Evolutionary conservation across 1,139 yeast genomes (phyloP).

Genomic region (Kluyveromyces sp.): DNA sequence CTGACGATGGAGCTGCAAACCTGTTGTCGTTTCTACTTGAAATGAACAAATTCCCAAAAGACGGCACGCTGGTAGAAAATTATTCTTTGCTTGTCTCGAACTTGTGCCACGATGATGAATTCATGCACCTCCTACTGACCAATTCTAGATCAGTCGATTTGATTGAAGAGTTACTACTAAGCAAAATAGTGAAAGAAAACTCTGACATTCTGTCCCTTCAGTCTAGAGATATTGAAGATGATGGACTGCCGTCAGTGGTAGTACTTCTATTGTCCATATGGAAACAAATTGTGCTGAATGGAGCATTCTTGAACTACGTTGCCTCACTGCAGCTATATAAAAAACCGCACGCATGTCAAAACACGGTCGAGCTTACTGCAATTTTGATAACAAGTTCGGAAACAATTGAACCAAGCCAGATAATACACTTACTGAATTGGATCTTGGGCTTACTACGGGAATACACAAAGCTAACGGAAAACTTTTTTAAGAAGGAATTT

Average conservation of each 20-base stretch:
- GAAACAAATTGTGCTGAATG: constrained; percentile 31
- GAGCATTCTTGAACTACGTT: constrained; percentile 34
- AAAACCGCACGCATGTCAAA: constrained; percentile 14
- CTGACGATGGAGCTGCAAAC: constrained; percentile 13
- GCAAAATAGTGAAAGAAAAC: constrained; percentile 14
- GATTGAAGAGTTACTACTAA: constrained; percentile 18
- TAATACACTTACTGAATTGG: constrained; percentile 53
- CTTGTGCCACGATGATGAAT: constrained; percentile 24
- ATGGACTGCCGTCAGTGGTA: constrained; percentile 20
- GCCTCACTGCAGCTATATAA: constrained; percentile 21
- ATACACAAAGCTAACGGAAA: constrained; percentile 17
- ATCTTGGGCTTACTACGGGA: constrained; percentile 37
- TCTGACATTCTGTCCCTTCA: constrained; percentile 13
- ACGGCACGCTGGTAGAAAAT: constrained; percentile 14
- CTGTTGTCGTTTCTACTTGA: background rate
- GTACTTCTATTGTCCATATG: constrained; percentile 19
- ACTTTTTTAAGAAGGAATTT: constrained; percentile 20
- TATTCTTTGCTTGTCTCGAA: constrained; percentile 20
- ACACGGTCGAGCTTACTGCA: constrained; percentile 35
- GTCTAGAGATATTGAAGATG: constrained; percentile 3
- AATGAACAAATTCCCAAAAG: background rate
- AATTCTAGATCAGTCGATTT: constrained; percentile 14
- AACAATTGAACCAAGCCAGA: constrained; percentile 47
- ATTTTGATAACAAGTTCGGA: constrained; percentile 43
- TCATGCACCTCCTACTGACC: constrained; percentile 24